These are phyloP conservation scores for Allium cepa DNA, from an alignment of 106 monocot genomes.

Conservation along the genomic window DNA sequence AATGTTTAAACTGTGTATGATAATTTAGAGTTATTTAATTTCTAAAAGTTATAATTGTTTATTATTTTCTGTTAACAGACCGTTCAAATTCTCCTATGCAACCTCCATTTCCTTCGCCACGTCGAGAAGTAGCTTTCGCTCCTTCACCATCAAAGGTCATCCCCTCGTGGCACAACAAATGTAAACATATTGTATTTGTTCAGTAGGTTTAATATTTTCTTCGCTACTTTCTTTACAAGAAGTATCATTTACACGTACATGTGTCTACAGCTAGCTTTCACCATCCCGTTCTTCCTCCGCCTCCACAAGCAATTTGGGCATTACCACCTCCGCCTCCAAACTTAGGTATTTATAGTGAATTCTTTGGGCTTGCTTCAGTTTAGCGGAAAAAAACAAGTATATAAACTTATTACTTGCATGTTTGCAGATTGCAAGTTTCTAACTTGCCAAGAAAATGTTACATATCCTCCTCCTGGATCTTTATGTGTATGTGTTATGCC, in stretches of 20 bases:
- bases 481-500: conserved; percentile 74
- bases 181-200: conserved; percentile 11
- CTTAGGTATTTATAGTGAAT: conserved; percentile 12
- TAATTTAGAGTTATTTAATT: too few relatives aligned
- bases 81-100: conserved; percentile 19
- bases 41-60: too few relatives aligned
- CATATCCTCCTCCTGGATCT: conserved; percentile 63
- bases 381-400: background rate
- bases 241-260: background rate
- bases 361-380: background rate
- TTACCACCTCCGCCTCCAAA: conserved; percentile 90
- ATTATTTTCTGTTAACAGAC: conserved; percentile 12
- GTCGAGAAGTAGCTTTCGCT: conserved; percentile 14
- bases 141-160: conserved; percentile 18
- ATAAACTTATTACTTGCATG: conserved; percentile 2
- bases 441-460: conserved; percentile 49
- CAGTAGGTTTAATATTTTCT: background rate
- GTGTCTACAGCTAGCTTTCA: conserved; percentile 33
- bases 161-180: conserved; percentile 15
- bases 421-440: conserved; percentile 66
- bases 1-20: too few relatives aligned
- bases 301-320: conserved; percentile 19
- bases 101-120: conserved; percentile 27
- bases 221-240: conserved; percentile 1
- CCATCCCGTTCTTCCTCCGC: conserved; percentile 38